phyloP scores from a whole-genome alignment of 2,329 filamentous ascomycete genomes.

The Aspergillus udagawae region DNA sequence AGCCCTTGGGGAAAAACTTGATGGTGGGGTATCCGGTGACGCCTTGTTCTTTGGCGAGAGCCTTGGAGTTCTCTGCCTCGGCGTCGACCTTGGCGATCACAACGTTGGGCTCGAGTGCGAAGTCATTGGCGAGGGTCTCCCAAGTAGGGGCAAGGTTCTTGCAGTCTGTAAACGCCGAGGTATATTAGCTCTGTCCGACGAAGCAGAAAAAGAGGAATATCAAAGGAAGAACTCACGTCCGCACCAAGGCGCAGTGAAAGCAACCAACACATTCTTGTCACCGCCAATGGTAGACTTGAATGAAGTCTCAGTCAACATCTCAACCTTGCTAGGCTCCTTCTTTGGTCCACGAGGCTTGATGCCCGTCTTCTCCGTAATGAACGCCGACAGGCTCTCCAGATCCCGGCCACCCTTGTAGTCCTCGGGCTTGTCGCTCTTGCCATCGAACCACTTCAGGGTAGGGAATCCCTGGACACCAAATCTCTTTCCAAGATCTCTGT shows the following conservation, averaged over 20 bases:
- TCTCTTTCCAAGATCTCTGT: constrained; percentile 77
- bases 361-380: constrained; percentile 83
- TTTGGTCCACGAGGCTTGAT: constrained; percentile 65
- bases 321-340: constrained; percentile 67
- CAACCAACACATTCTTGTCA: constrained; percentile 87
- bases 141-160: constrained; percentile 87
- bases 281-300: constrained; percentile 76
- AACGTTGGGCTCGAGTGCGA: constrained; percentile 70
- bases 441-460: constrained; percentile 96
- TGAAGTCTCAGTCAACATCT: constrained; percentile 72
- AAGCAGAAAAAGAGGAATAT: constrained; percentile 3
- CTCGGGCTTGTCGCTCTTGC: constrained; percentile 77
- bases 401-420: constrained; percentile 88
- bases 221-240: constrained; percentile 67
- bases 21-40: constrained; percentile 91
- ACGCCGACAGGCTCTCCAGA: constrained; percentile 75
- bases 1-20: constrained; percentile 92
- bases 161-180: constrained; percentile 67
- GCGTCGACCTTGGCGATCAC: constrained; percentile 94
- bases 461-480: constrained; percentile 94
- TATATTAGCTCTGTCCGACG: constrained; percentile 3
- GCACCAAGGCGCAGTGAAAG: constrained; percentile 98
- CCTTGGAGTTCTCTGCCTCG: constrained; percentile 81
- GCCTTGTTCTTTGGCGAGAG: constrained; percentile 68
- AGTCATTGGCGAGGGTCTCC: constrained; percentile 82